phyloP scores from a whole-genome alignment of 75 land plant genomes.

The Pinus taeda region DNA sequence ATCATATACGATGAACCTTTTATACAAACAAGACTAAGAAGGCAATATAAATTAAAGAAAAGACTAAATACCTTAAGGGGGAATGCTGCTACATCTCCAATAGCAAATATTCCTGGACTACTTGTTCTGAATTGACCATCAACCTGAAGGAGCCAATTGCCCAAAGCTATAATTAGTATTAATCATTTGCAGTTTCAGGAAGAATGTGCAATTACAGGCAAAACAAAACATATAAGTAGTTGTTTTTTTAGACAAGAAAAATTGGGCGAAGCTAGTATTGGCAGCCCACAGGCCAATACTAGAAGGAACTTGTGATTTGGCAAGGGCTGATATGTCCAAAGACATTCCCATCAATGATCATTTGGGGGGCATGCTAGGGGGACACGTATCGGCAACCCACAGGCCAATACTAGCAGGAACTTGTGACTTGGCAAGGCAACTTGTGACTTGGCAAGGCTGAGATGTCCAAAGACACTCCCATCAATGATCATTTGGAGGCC shows the following conservation, averaged over 20 bases:
- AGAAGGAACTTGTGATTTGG: neutral
- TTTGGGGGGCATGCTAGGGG: too few species aligned
- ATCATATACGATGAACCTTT: neutral
- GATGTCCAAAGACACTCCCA: too few species aligned
- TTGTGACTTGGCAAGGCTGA: too few species aligned
- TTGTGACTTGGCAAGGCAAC: neutral
- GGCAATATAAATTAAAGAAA: neutral
- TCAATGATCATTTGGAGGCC: too few species aligned
- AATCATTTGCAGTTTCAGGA: constrained; percentile 2
- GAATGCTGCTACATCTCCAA: constrained; percentile 97
- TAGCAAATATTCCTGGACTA: constrained; percentile 71
- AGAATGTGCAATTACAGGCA: neutral
- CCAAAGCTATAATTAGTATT: neutral
- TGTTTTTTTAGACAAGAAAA: too few species aligned
- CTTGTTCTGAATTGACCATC: constrained; percentile 75
- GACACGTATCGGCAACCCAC: too few species aligned
- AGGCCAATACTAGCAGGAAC: too few species aligned
- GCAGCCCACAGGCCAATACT: too few species aligned
- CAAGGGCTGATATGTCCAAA: too few species aligned
- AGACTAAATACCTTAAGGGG: constrained; percentile 61
- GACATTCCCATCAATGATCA: too few species aligned
- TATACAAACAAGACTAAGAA: neutral
- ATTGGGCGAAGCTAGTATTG: too few species aligned
- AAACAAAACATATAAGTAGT: neutral
- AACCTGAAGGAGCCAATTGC: constrained; percentile 39